Percentiles rank a stretch among this genome's conserved stretches.
Evolutionary conservation across 768 basidiomycete species (phyloP).

Genomic region (Dendrothele bispora): DNA sequence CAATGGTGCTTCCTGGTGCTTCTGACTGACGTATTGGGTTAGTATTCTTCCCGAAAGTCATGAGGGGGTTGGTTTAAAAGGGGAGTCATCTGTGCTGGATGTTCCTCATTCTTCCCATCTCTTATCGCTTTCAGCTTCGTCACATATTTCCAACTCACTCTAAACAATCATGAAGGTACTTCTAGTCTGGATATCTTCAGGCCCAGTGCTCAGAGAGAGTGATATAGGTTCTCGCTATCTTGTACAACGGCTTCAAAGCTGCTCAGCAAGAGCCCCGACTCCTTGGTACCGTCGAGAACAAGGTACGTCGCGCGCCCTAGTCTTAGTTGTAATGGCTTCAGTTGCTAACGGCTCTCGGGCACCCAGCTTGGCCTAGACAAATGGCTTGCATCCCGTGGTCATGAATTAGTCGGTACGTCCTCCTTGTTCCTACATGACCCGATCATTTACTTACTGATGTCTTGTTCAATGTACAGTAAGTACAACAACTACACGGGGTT

Average conservation of each 20-base stretch:
- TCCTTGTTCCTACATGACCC: not conserved
- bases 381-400: slow-evolving; percentile 70
- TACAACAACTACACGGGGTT: slow-evolving; percentile 3
- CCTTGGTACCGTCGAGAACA: slow-evolving; percentile 79
- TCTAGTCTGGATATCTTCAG: not conserved
- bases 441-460: not conserved
- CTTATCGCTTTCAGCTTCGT: too few species aligned
- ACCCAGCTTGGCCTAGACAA: slow-evolving; percentile 66
- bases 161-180: not conserved
- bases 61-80: too few species aligned
- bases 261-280: slow-evolving; percentile 71
- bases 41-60: too few species aligned
- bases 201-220: not conserved
- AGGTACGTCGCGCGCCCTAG: slow-evolving; percentile 39
- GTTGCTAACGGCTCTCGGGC: slow-evolving; percentile 4
- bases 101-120: too few species aligned
- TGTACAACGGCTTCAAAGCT: slow-evolving; percentile 67
- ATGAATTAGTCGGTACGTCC: slow-evolving; percentile 68
- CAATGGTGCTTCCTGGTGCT: too few species aligned
- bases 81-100: too few species aligned
- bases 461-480: not conserved
- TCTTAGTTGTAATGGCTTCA: not conserved
- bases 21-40: too few species aligned
- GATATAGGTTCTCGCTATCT: slow-evolving; percentile 71
- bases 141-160: too few species aligned